Percentiles rank a stretch among this genome's conserved stretches.
These are phyloP conservation scores for Termitomyces sp. DNA, from an alignment of 768 basidiomycete genomes.

Conservation along the genomic window DNA sequence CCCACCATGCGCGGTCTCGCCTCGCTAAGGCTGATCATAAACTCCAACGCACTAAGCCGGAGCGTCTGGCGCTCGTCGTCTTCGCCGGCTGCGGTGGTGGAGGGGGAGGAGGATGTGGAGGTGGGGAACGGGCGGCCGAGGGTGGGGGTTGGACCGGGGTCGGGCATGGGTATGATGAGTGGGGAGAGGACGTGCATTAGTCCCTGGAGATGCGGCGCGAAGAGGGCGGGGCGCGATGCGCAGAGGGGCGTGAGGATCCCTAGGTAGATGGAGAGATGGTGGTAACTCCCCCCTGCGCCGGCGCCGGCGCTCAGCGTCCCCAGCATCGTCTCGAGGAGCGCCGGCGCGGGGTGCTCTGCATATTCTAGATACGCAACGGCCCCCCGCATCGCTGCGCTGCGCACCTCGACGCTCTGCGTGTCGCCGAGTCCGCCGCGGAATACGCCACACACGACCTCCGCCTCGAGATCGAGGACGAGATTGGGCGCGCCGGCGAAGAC, in stretches of 20 bases:
- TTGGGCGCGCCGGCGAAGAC: conserved; percentile 75
- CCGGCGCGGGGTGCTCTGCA: conserved; percentile 52
- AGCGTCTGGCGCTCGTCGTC: conserved; percentile 69
- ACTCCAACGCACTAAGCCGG: conserved; percentile 72
- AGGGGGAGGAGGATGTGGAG: conserved; percentile 6
- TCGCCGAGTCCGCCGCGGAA: conserved; percentile 71
- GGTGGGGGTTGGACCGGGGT: conserved; percentile 49
- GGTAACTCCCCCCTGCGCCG: conserved; percentile 26
- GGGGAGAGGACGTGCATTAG: conserved; percentile 72
- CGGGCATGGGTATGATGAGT: conserved; percentile 52
- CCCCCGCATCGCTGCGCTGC: conserved; percentile 68
- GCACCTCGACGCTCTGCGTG: conserved; percentile 50
- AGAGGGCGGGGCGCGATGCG: conserved; percentile 64
- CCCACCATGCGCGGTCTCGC: conserved; percentile 67
- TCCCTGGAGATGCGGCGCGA: conserved; percentile 65
- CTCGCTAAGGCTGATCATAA: conserved; percentile 81
- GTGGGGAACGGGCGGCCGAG: conserved; percentile 41
- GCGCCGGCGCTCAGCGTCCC: background rate
- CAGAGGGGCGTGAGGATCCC: conserved; percentile 69
- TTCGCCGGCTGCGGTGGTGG: conserved; percentile 28
- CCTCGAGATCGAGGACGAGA: conserved; percentile 72
- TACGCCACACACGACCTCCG: conserved; percentile 62
- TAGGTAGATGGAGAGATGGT: conserved; percentile 63
- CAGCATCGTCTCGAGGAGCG: conserved; percentile 64
- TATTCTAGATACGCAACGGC: conserved; percentile 66